These are phyloP conservation scores for Claviceps sp. DNA, from an alignment of 2,329 filamentous ascomycete genomes.

Conservation along the genomic window DNA sequence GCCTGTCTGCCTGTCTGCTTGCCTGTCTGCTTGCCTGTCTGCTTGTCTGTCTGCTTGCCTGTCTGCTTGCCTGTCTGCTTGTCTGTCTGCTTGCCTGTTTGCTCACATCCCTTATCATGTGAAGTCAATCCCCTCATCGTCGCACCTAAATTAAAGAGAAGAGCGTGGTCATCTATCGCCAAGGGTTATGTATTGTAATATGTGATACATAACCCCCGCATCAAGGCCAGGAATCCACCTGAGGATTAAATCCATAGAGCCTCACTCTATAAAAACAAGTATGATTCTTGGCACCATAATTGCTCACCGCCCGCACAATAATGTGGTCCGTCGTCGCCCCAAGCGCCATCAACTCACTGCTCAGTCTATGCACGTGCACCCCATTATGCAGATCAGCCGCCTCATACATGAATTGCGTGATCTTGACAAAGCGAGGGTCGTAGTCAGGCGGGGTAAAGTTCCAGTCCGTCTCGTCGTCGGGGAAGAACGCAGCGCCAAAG, in stretches of 20 bases:
- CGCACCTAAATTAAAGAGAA: too few relatives aligned
- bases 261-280: slow-evolving; percentile 55
- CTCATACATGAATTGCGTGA: slow-evolving; percentile 43
- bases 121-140: too few relatives aligned
- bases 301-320: slow-evolving; percentile 41
- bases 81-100: too few relatives aligned
- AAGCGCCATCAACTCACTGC: slow-evolving; percentile 33
- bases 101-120: too few relatives aligned
- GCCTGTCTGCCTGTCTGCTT: too few relatives aligned
- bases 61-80: too few relatives aligned
- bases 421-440: slow-evolving; percentile 36
- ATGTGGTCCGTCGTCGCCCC: slow-evolving; percentile 36
- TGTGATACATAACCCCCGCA: neutral
- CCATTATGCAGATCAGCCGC: slow-evolving; percentile 27
- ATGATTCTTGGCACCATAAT: slow-evolving; percentile 43
- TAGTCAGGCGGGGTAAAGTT: slow-evolving; percentile 17
- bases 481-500: slow-evolving; percentile 31
- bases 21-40: too few relatives aligned
- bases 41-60: too few relatives aligned
- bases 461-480: slow-evolving; percentile 15
- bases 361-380: slow-evolving; percentile 40
- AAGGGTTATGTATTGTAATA: neutral
- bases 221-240: slow-evolving; percentile 10
- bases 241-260: slow-evolving; percentile 33
- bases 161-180: too few relatives aligned